Conservation (phyloP, 2,329 filamentous ascomycete genomes). For the Pestalotiopsis sp. region DNA sequence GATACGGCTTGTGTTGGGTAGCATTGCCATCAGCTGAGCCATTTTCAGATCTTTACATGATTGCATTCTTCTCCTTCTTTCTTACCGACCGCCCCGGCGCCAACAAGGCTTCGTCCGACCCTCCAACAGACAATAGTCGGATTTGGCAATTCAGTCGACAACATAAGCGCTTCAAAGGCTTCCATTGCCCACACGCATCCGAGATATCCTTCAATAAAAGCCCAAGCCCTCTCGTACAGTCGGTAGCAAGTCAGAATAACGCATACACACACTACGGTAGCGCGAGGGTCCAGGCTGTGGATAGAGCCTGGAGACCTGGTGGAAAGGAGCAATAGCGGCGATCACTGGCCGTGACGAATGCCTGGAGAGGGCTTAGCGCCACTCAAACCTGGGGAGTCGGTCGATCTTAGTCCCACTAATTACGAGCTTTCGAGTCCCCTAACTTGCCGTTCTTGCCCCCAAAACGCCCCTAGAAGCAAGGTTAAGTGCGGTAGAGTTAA, state of each 20-base stretch:
- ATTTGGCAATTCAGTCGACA: background rate
- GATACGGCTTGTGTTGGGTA: background rate
- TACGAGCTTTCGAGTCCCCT: background rate
- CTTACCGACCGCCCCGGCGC: background rate
- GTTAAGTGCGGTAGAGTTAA: constrained; percentile 9
- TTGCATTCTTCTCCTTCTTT: background rate
- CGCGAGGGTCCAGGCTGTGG: background rate
- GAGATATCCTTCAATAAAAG: background rate
- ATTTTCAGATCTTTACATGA: background rate
- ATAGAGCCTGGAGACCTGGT: background rate
- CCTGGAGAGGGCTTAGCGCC: background rate
- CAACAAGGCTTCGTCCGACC: background rate
- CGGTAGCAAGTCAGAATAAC: background rate
- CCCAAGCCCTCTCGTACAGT: background rate
- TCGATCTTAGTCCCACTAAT: constrained; percentile 1
- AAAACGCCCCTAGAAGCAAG: background rate
- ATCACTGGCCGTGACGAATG: background rate
- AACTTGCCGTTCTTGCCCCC: background rate
- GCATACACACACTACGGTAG: background rate
- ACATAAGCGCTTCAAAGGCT: background rate
- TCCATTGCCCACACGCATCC: background rate
- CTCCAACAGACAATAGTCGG: background rate
- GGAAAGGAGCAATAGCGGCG: constrained; percentile 3
- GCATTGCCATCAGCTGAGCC: background rate
- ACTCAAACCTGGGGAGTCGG: background rate